Evolutionary conservation across 306 rosid genomes (phyloP), one percentile per base, ranked within the genome.

Genomic region (Prunus dulcis): DNA sequence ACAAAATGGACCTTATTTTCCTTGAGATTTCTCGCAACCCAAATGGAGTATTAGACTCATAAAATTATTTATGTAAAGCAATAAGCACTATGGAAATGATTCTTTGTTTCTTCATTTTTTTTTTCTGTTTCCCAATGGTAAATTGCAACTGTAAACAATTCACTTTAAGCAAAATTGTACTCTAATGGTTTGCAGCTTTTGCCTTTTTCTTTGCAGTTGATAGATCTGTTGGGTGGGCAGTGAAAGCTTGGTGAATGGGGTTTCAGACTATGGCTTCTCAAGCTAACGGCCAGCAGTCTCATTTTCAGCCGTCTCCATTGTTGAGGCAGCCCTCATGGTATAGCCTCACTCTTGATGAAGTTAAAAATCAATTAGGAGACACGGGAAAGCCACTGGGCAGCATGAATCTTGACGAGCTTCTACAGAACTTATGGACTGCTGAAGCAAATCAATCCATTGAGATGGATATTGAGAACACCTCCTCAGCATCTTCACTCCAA

Each of bases 371-470:
- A 50, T 66, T 91, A 50, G 91, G 91, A 22, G 88, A 82, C 75
- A 22, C 74, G 53, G 89, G 89, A 71, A 34, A 6, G 43, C 43
- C 43, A 34, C 43, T 34, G 9, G 43, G 43, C 45, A 89, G 86
- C 75, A 86, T 89, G 94, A 88, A 91, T 79, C 92, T 91, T 2
- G 91, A 87, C n/a, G 94, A 91, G 84, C 91, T 89, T 86, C 94
- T 89, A 68, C 88, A 84, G 55, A 93, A 84, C 76, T 84, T 93
- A 47, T 90, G 90, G 92, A 84, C 86, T 67, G 87, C 92, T 68
- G 96, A 90, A 79, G 89, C 86, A 38, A 89, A 67, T 73, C 86
- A 86, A 58, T 75, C 78, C 34, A 23, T 73, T 11, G 88, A 80
- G 64, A n/a, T 77, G 76, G 86, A 83, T 27, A 80, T 55, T 27